Percentiles rank a stretch among this genome's conserved stretches.
Conservation (phyloP, 768 basidiomycete genomes). For the Kwoniella sp. region DNA sequence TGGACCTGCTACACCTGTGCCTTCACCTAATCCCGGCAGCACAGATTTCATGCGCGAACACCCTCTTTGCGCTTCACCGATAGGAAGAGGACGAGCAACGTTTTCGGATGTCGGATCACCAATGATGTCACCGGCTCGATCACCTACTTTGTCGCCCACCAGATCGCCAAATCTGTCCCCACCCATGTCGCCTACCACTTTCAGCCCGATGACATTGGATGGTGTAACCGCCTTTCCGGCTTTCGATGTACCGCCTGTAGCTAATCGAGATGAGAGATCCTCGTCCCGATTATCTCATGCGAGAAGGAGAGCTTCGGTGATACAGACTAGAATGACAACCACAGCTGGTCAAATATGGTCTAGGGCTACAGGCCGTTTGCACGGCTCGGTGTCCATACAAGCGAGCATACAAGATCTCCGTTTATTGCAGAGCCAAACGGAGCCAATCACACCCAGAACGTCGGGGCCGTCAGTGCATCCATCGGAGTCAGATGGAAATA, state of each 20-base stretch:
- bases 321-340: constrained; percentile 25
- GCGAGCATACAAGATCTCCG: constrained; percentile 19
- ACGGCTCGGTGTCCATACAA: constrained; percentile 35
- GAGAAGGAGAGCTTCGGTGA: constrained; percentile 26
- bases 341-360: constrained; percentile 36
- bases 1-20: constrained; percentile 8
- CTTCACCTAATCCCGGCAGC: constrained; percentile 8
- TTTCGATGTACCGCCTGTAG: neutral
- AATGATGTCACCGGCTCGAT: constrained; percentile 5
- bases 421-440: neutral
- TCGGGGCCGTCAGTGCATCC: neutral
- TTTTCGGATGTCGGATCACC: constrained; percentile 13
- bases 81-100: constrained; percentile 1
- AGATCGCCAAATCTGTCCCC: constrained; percentile 6
- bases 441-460: neutral
- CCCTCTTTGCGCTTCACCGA: constrained; percentile 9
- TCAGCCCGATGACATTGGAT: constrained; percentile 7
- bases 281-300: constrained; percentile 24
- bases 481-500: neutral
- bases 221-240: constrained; percentile 2
- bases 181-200: constrained; percentile 10
- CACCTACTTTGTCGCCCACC: constrained; percentile 11
- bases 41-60: constrained; percentile 17
- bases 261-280: constrained; percentile 6
- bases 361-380: constrained; percentile 36